Percentiles rank a stretch among this genome's conserved stretches.
These are phyloP conservation scores for Rubus idaeus DNA, from an alignment of 306 rosid genomes.

Conservation along the genomic window DNA sequence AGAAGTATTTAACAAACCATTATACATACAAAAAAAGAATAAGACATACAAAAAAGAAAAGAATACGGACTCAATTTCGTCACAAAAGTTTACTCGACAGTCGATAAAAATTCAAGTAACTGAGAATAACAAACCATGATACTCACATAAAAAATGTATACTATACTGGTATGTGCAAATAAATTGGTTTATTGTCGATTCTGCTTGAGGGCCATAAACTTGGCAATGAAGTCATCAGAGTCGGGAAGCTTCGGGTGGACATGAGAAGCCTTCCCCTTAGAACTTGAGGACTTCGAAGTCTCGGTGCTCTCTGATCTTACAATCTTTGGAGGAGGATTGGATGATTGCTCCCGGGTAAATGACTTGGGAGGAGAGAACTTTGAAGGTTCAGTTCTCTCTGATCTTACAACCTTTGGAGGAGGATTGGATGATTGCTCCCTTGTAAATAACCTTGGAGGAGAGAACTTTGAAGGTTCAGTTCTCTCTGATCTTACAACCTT, in stretches of 20 bases:
- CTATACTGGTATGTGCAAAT: conserved; percentile 27
- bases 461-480: conserved; percentile 25
- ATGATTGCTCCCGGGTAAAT: conserved; percentile 7
- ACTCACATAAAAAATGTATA: conserved; percentile 16
- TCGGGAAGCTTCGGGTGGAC: conserved; percentile 94
- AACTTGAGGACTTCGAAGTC: conserved; percentile 29
- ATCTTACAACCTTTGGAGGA: conserved; percentile 25
- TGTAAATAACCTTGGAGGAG: conserved; percentile 2
- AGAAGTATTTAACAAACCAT: not conserved
- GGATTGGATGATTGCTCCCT: conserved; percentile 15
- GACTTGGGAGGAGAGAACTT: conserved; percentile 2
- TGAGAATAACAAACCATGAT: conserved; percentile 23
- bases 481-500: conserved; percentile 31
- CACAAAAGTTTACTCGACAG: conserved; percentile 19
- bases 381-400: conserved; percentile 29
- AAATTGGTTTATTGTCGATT: conserved; percentile 34
- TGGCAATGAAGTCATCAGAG: conserved; percentile 63
- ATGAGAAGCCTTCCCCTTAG: conserved; percentile 53
- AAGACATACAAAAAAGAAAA: not conserved
- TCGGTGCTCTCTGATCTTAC: conserved; percentile 32
- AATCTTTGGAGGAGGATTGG: conserved; percentile 24
- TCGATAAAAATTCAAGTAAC: conserved; percentile 7
- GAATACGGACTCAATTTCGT: not conserved
- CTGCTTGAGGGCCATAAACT: conserved; percentile 64
- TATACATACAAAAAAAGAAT: not conserved